Evolutionary conservation across 1,139 yeast species (phyloP), one percentile per base, ranked within the genome.

Genomic region (Blastobotrys buckinghamii): DNA sequence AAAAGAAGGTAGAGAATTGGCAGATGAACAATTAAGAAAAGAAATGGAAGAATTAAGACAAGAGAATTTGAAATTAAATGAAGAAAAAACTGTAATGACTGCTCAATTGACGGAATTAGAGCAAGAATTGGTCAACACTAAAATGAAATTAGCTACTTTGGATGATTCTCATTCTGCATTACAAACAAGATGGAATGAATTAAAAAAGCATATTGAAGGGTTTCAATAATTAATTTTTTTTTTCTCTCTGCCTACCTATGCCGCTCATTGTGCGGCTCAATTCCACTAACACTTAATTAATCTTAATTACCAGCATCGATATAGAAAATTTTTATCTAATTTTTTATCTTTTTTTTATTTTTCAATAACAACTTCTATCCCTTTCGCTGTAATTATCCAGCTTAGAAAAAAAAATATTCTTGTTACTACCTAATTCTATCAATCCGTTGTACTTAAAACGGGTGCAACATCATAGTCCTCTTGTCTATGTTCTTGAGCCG

Each of bases 11-110:
- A 39, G 45, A 34, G 42, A 43, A 22, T 37, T 54, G 35, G 55
- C 57, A 1, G 59, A 54, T 29, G 38, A 35, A 32, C 55, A 54
- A 24, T 47, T 52, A 39, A 53, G 55, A 7, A 50, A 51, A 42
- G 52, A 53, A 92, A 84, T 56, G 49, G 78, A 77, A 6, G 63
- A 67, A 40, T 61, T 82, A 32, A 83, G 82, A 54, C 75, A 71
- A 41, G 79, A 81, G 56, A 65, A 65, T 44, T 54, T 55, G 13
- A 68, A 67, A 51, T 58, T 72, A 38, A 58, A 51, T 2, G 71
- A 65, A 39, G 61, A 68, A 16, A 70, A 65, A 45, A 55, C 56
- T 20, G 56, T 68, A 10, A 55, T 64, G 9, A 69, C 62, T 43
- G 46, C 52, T 20, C 71, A 67, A 51, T 55, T 67, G 39, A 59